Evolutionary conservation across 352 stramenopile genomes (phyloP).

Genomic region (Saprolegnia diclina): DNA sequence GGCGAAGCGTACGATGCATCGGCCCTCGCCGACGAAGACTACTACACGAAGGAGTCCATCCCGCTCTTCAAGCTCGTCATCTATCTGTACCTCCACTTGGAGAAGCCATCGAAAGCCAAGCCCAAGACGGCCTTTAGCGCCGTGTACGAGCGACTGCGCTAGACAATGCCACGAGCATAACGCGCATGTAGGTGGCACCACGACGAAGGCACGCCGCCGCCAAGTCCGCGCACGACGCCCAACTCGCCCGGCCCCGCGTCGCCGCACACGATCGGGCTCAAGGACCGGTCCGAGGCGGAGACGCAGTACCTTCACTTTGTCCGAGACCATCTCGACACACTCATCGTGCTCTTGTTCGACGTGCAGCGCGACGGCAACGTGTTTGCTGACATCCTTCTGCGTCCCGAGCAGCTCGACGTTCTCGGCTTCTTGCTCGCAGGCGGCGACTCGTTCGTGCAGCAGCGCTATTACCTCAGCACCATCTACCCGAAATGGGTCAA

Average conservation of each 20-base stretch:
- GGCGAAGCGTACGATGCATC: slow-evolving; percentile 19
- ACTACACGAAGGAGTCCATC: slow-evolving; percentile 44
- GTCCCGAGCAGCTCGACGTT: slow-evolving; percentile 58
- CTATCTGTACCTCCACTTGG: slow-evolving; percentile 75
- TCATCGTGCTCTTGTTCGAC: slow-evolving; percentile 64
- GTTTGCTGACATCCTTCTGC: slow-evolving; percentile 41
- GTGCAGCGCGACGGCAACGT: slow-evolving; percentile 41
- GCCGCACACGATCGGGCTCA: slow-evolving; percentile 69
- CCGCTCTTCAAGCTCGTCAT: slow-evolving; percentile 73
- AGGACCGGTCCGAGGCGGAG: slow-evolving; percentile 70
- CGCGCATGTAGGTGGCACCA: slow-evolving; percentile 1
- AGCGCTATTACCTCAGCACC: slow-evolving; percentile 50
- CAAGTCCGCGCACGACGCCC: slow-evolving; percentile 46
- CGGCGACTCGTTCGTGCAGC: slow-evolving; percentile 45
- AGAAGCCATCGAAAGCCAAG: slow-evolving; percentile 44
- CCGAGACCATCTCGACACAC: slow-evolving; percentile 66
- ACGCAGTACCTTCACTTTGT: slow-evolving; percentile 77
- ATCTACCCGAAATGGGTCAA: slow-evolving; percentile 59
- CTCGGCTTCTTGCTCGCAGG: slow-evolving; percentile 67
- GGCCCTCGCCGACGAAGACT: slow-evolving; percentile 51
- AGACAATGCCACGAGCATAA: not conserved
- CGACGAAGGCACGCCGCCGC: slow-evolving; percentile 27
- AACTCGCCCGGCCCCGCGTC: slow-evolving; percentile 61
- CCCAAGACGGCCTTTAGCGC: slow-evolving; percentile 74
- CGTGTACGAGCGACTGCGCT: slow-evolving; percentile 37